Conservation (phyloP, 257 asterid species). For the Solanum peruvianum region DNA sequence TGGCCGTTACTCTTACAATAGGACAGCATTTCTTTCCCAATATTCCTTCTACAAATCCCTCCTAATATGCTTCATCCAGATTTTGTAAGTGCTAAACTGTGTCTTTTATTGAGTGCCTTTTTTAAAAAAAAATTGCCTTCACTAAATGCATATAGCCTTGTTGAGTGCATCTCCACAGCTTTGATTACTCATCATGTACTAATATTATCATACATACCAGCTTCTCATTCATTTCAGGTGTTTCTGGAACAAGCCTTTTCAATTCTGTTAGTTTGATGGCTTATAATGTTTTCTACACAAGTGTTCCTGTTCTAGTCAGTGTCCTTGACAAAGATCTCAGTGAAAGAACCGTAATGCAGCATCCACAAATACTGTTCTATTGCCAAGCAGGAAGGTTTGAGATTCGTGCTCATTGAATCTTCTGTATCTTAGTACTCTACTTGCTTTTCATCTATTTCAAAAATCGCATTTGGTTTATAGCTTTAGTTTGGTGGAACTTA, state of each 20-base stretch:
- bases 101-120: background rate
- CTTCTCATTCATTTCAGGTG: conserved; percentile 91
- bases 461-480: background rate
- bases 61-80: conserved; percentile 91
- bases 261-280: conserved; percentile 97
- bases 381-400: conserved; percentile 97
- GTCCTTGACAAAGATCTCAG: conserved; percentile 94
- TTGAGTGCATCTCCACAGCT: conserved; percentile 1
- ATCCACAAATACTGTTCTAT: conserved; percentile 87
- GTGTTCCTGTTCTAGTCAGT: conserved; percentile 82
- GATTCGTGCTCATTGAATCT: background rate
- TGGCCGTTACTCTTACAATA: conserved; percentile 95
- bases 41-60: conserved; percentile 95
- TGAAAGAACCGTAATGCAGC: conserved; percentile 93
- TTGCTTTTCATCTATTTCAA: conserved; percentile 2
- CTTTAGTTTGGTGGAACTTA: background rate
- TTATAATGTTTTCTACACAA: conserved; percentile 93
- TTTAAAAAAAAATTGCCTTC: background rate
- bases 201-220: conserved; percentile 44
- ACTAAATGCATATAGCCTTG: background rate
- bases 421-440: conserved; percentile 4
- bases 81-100: conserved; percentile 63
- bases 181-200: conserved; percentile 15
- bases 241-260: conserved; percentile 95
- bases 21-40: conserved; percentile 96